Conservation (phyloP, 345 rosid species). For the Alliaria petiolata region DNA sequence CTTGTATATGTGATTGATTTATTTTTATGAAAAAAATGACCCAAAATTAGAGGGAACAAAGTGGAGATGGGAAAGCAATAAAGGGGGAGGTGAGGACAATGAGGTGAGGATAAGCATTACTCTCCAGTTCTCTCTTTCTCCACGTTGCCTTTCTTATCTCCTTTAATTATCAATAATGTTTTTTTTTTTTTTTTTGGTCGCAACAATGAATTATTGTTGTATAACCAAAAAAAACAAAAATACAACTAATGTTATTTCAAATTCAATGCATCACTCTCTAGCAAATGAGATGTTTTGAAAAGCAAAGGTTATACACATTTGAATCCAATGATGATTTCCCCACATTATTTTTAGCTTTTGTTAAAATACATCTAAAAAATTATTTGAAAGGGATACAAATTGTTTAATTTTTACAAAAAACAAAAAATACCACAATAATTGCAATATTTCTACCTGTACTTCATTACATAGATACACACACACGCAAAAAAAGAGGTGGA, state of each 20-base stretch:
- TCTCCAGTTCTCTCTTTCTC: slow-evolving; percentile 23
- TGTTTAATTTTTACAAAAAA: not conserved
- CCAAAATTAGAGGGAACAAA: slow-evolving; percentile 27
- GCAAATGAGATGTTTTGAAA: not conserved
- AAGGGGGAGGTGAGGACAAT: slow-evolving; percentile 22
- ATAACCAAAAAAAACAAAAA: too few species aligned
- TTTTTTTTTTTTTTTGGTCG: not conserved
- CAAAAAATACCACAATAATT: not conserved
- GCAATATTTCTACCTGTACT: not conserved
- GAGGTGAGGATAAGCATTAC: slow-evolving; percentile 27
- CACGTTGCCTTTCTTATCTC: slow-evolving; percentile 24
- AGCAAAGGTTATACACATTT: not conserved
- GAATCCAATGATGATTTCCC: not conserved
- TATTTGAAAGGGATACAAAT: not conserved
- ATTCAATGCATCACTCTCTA: slow-evolving; percentile 2
- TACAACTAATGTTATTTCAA: not conserved
- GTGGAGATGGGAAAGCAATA: slow-evolving; percentile 26
- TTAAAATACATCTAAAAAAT: too few species aligned
- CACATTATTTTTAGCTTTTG: not conserved
- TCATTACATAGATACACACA: not conserved
- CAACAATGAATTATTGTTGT: slow-evolving; percentile 3
- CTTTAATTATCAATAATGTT: not conserved
- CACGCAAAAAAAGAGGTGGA: not conserved
- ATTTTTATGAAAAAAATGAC: not conserved
- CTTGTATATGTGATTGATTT: not conserved